A percentile compares a stretch with the other conserved stretches of the same genome.
These are phyloP conservation scores for Kondoa subrosea DNA, from an alignment of 768 basidiomycete species.

Conservation along the genomic window DNA sequence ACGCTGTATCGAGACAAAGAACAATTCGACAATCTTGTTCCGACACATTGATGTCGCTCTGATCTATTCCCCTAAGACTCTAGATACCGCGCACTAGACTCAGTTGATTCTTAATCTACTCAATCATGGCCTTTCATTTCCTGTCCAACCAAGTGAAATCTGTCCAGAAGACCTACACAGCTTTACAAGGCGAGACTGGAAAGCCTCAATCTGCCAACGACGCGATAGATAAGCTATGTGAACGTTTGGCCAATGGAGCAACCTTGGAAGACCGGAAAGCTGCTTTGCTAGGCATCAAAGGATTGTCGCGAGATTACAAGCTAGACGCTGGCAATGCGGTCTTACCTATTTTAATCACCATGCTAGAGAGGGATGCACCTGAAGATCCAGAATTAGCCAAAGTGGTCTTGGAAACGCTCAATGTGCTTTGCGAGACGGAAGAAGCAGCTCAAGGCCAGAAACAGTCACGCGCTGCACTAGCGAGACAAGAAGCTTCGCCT, in stretches of 20 bases:
- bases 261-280: conserved; percentile 81
- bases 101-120: too few species aligned
- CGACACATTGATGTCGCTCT: not conserved
- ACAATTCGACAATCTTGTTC: not conserved
- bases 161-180: conserved; percentile 12
- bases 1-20: too few species aligned
- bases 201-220: conserved; percentile 65
- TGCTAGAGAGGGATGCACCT: conserved; percentile 70
- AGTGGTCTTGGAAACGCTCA: conserved; percentile 76
- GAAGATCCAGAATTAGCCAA: conserved; percentile 83
- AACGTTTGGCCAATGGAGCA: conserved; percentile 74
- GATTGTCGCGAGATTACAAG: conserved; percentile 76
- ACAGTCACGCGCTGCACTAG: not conserved
- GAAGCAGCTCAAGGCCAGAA: conserved; percentile 30
- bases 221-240: conserved; percentile 71
- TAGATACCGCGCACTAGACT: too few species aligned
- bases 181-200: conserved; percentile 25
- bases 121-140: conserved; percentile 2
- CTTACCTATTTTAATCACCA: conserved; percentile 57
- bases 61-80: too few species aligned
- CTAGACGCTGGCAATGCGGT: conserved; percentile 64
- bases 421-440: conserved; percentile 58
- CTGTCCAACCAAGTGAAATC: conserved; percentile 4
- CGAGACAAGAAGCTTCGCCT: conserved; percentile 20
- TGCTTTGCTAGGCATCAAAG: conserved; percentile 82